Evolutionary conservation across 495 filamentous ascomycete genomes (phyloP).

Genomic region (Penicillium samsonianum): DNA sequence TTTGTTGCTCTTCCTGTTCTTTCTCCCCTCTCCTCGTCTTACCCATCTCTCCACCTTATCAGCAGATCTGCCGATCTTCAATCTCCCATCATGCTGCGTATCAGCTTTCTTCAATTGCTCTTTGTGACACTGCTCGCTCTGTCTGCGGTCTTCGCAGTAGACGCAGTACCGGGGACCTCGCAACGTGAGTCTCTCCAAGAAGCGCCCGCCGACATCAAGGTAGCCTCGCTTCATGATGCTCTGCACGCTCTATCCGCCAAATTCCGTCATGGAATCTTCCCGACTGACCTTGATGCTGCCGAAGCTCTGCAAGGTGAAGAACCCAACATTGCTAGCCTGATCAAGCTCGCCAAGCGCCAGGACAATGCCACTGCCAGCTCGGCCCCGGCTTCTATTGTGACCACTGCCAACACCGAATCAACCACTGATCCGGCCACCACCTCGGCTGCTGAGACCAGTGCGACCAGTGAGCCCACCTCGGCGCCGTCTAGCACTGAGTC

Average conservation of each 20-base stretch:
- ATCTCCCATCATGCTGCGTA: slow-evolving; percentile 24
- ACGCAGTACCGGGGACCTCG: slow-evolving; percentile 17
- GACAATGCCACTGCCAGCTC: slow-evolving; percentile 33
- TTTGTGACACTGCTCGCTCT: slow-evolving; percentile 24
- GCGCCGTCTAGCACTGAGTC: slow-evolving; percentile 7
- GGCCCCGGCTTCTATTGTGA: slow-evolving; percentile 15
- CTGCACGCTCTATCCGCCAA: slow-evolving; percentile 50
- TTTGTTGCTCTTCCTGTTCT: slow-evolving; percentile 16
- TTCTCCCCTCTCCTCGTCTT: slow-evolving; percentile 5
- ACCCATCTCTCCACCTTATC: slow-evolving; percentile 22
- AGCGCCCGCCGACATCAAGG: slow-evolving; percentile 43
- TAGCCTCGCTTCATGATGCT: slow-evolving; percentile 47
- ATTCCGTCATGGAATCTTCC: slow-evolving; percentile 55
- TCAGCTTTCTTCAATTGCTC: slow-evolving; percentile 27
- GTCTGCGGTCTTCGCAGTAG: slow-evolving; percentile 23
- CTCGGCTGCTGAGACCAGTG: background rate
- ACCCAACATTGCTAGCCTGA: slow-evolving; percentile 42
- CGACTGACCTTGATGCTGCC: slow-evolving; percentile 46
- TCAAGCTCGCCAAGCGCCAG: slow-evolving; percentile 48
- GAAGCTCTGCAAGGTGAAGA: slow-evolving; percentile 52
- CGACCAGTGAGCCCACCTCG: too few species aligned
- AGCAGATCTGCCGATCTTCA: slow-evolving; percentile 1
- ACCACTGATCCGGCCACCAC: slow-evolving; percentile 11
- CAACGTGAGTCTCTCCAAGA: slow-evolving; percentile 40
- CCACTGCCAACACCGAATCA: slow-evolving; percentile 20